Base-by-base conservation (phyloP, 768 basidiomycete species). In the Rhodotorula toruloides region DNA sequence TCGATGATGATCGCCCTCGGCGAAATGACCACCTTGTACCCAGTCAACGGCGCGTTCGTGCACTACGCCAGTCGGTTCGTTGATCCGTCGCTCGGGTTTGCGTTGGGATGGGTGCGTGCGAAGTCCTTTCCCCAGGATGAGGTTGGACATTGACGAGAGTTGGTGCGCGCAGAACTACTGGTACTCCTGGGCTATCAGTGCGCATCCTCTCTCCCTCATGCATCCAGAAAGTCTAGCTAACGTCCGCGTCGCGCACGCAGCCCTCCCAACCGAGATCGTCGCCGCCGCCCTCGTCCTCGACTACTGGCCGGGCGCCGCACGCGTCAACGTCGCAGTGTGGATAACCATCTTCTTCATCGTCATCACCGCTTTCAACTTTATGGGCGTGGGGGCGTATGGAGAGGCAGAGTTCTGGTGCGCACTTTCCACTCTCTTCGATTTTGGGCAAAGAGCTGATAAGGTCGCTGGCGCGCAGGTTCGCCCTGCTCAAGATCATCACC, bases 21-120 rank as follows among this genome's bases (percentile, higher is more conserved):
- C 36, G 73, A 66, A 46, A 72, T 79, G 76, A 76, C 75, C 4
- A 72, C 77, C 7, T 62, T 77, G 36, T 77, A 70, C 71, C 79
- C 78, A 6, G 75, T 80, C 14, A 54, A 75, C 57, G 65, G 79
- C 67, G 64, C 77, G 55, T 79, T 81, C 70, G 81, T 81, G 22
- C 77, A 81, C 47, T 81, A 83, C 55, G 81, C 83, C 3, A 69
- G 76, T 22, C 74, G 78, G 19, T 80, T 79, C 72, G 67, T 78
- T 32, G 79, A 80, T 61, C 78, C 78, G 7, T 76, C 78, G 4
- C 58, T 80, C 12, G 79, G 77, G 21, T 66, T 67, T 11, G 52
- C 64, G 0, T 50, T 64, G 3, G 63, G 55, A 14, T 57, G 32
- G 52, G 44, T 46, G 44, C 19, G 44, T 25, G 44, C 8, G 8